A percentile compares a stretch with the other conserved stretches of the same genome.
Evolutionary conservation across 352 stramenopile species (phyloP).

Genomic region (Globisporangium echinulatum): DNA sequence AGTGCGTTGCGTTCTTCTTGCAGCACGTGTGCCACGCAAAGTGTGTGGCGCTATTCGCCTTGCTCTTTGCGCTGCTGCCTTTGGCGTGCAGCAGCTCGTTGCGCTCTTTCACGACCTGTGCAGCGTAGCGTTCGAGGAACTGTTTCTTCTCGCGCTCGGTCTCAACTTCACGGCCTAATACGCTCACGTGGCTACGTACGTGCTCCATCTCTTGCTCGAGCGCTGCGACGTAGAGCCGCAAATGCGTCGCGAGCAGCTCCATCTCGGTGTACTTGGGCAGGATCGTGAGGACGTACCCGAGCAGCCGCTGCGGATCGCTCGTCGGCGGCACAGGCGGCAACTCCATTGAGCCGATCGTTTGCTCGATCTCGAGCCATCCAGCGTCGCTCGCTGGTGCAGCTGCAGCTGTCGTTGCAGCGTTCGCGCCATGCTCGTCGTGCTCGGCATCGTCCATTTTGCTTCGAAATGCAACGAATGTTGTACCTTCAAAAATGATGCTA

Average conservation of each 20-base stretch:
- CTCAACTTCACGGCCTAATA: conserved; percentile 41
- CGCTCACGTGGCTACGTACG: conserved; percentile 45
- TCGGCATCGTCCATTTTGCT: not conserved
- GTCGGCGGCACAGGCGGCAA: conserved; percentile 62
- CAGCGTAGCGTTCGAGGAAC: conserved; percentile 75
- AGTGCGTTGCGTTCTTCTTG: conserved; percentile 65
- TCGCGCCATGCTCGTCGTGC: not conserved
- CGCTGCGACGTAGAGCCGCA: conserved; percentile 60
- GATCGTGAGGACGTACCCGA: conserved; percentile 72
- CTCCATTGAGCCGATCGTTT: conserved; percentile 39
- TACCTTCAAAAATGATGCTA: too few species aligned
- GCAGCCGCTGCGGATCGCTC: conserved; percentile 62
- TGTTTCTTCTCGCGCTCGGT: conserved; percentile 70
- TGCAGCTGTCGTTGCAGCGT: not conserved
- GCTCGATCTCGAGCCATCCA: conserved; percentile 57
- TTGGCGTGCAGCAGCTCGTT: conserved; percentile 73
- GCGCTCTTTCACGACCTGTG: conserved; percentile 80
- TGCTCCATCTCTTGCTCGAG: conserved; percentile 78
- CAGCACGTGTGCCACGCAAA: conserved; percentile 81
- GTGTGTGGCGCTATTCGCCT: conserved; percentile 16
- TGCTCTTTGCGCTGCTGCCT: conserved; percentile 33
- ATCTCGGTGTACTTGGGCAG: conserved; percentile 76
- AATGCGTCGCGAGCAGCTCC: conserved; percentile 74
- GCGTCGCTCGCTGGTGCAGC: conserved; percentile 1
- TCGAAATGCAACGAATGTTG: too few species aligned